Conservation (phyloP, 1,139 yeast species). For the Magnusiomyces fungicola region DNA sequence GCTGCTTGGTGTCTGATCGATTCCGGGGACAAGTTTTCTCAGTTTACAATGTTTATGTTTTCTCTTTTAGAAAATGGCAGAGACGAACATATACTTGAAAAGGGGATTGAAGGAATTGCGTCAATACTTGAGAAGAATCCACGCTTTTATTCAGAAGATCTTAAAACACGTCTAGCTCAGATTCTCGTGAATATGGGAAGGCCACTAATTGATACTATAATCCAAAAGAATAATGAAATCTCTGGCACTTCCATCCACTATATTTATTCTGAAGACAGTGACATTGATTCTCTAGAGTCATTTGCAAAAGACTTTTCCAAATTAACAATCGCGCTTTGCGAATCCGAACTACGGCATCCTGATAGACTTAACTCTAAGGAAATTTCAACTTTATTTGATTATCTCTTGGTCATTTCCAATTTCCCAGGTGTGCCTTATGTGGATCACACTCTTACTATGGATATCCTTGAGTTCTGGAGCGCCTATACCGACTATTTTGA, state of each 20-base stretch:
- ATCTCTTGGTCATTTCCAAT: conserved; percentile 49
- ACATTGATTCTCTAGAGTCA: conserved; percentile 15
- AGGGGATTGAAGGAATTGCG: conserved; percentile 9
- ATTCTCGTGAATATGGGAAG: conserved; percentile 10
- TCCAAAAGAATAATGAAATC: conserved; percentile 6
- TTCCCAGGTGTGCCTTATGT: conserved; percentile 54
- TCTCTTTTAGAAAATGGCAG: conserved; percentile 5
- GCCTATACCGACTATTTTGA: conserved; percentile 52
- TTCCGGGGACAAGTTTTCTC: not conserved
- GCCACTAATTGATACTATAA: conserved; percentile 9
- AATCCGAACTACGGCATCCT: conserved; percentile 6
- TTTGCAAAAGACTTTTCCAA: conserved; percentile 10
- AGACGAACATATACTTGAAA: conserved; percentile 2
- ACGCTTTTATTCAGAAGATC: conserved; percentile 3
- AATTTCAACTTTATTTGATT: conserved; percentile 19
- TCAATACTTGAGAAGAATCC: conserved; percentile 10
- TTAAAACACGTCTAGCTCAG: conserved; percentile 4
- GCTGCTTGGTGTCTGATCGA: not conserved
- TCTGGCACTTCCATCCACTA: not conserved
- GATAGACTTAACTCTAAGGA: conserved; percentile 6
- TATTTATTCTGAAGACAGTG: conserved; percentile 13
- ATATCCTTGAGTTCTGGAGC: conserved; percentile 73
- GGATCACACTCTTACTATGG: conserved; percentile 63
- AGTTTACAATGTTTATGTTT: conserved; percentile 8
- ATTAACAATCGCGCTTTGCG: conserved; percentile 11